Evolutionary conservation across 73 alveolate species (phyloP), one percentile per base, ranked within the genome.

Genomic region (Blepharisma japonicum): DNA sequence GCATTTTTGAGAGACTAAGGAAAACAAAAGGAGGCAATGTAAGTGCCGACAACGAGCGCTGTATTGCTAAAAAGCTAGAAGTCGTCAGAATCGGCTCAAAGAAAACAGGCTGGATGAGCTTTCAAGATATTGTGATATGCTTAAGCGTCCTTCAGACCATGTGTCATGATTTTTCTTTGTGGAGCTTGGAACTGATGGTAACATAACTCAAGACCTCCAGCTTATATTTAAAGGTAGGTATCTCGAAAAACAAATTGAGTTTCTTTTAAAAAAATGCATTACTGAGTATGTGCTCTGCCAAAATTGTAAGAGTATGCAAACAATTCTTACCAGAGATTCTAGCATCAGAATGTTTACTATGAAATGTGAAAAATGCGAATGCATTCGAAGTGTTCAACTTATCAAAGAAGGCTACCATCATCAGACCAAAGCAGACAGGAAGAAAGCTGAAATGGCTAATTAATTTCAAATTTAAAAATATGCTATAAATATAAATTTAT

Each of bases 181-280:
- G 46, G 92, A 85, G 71, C 74, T 85, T 45, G 92, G 89, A 39
- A 85, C 92, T 55, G 92, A 85, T 54, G 92, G 92, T 55, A 68
- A 54, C 27, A 68, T 79, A 14, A 85, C 86, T 70, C 42, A 56
- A 42, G 89, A 71, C 23, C 71, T 54, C 48, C 86, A 82, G 82
- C 76, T 82, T 11, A 81, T 54, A n/a, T 47, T 85, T 42, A 85
- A 85, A 53, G 92, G 89, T 2, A 82, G 80, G 54, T 77, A 82
- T 38, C 70, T 77, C 42, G 82, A 83, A 53, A 51, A 80, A 68
- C 68, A 81, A 25, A 85, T 85, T 38, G 89, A 85, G 83, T 78
- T 68, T 45, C 56, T 81, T 21, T 71, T 85, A 14, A 82, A 70
- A 55, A 85, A 85, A n/a, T 84, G 45, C 48, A 51, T 71, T 67